phyloP scores from a whole-genome alignment of 2,329 filamentous ascomycete species.

The Stachybotrys chartarum region DNA sequence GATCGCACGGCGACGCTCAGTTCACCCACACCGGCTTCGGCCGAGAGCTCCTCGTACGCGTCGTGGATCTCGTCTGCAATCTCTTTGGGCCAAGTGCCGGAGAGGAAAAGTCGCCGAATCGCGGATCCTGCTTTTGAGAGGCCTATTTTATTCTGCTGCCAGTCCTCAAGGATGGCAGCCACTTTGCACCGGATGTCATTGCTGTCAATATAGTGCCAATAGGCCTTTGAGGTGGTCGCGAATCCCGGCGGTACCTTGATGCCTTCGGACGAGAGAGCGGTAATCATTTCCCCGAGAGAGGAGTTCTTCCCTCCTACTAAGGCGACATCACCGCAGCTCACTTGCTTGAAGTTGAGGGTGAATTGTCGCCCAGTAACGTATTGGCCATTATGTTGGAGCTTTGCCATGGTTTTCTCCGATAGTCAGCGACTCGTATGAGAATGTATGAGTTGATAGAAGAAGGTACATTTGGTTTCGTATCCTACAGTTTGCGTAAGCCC shows the following conservation, averaged over 20 bases:
- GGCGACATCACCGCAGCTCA: slow-evolving; percentile 6
- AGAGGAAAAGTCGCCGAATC: slow-evolving; percentile 20
- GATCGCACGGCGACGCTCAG: slow-evolving; percentile 29
- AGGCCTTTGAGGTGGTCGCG: slow-evolving; percentile 24
- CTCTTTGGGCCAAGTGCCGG: slow-evolving; percentile 20
- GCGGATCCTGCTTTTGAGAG: slow-evolving; percentile 22
- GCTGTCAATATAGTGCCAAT: slow-evolving; percentile 23
- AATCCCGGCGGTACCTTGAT: slow-evolving; percentile 26
- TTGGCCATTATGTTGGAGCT: neutral
- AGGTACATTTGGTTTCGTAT: neutral
- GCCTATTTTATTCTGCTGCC: slow-evolving; percentile 17
- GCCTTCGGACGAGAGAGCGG: slow-evolving; percentile 16
- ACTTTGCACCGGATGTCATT: slow-evolving; percentile 24
- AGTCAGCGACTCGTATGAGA: neutral
- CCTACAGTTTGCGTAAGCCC: neutral
- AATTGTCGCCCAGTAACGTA: neutral
- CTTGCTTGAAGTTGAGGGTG: slow-evolving; percentile 12
- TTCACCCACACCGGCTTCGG: slow-evolving; percentile 9
- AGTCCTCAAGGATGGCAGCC: slow-evolving; percentile 16
- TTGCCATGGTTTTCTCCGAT: neutral
- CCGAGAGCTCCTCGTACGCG: slow-evolving; percentile 19
- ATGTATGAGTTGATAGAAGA: neutral
- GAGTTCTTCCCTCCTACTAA: slow-evolving; percentile 30
- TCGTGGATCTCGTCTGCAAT: slow-evolving; percentile 17
- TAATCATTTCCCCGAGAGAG: slow-evolving; percentile 30